These are phyloP conservation scores for Xylaria bambusicola DNA, from an alignment of 495 filamentous ascomycete genomes.

Conservation along the genomic window DNA sequence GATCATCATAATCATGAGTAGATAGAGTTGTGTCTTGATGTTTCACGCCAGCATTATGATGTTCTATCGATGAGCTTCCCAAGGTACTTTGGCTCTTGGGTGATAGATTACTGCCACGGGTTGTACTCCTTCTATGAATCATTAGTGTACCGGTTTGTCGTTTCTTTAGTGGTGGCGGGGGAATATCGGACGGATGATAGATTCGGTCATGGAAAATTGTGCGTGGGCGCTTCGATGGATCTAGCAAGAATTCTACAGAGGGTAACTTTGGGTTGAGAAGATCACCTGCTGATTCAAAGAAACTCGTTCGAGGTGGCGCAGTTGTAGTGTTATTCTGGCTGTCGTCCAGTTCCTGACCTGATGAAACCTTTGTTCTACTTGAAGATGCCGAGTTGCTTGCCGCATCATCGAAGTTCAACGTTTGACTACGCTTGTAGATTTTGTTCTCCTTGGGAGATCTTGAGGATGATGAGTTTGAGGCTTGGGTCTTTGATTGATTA, in stretches of 20 bases:
- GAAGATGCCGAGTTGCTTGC: constrained; percentile 36
- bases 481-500: constrained; percentile 37
- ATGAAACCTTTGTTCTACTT: constrained; percentile 41
- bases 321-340: constrained; percentile 44
- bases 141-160: constrained; percentile 42
- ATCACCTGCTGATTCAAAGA: constrained; percentile 93
- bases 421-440: constrained; percentile 80
- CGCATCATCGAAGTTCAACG: constrained; percentile 50
- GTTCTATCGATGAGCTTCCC: neutral
- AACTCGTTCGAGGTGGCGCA: constrained; percentile 85
- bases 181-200: constrained; percentile 92
- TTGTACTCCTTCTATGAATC: constrained; percentile 33
- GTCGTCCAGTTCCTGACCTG: constrained; percentile 46
- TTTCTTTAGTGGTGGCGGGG: constrained; percentile 70
- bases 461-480: constrained; percentile 27
- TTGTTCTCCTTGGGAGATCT: constrained; percentile 56
- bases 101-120: constrained; percentile 13
- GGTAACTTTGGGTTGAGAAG: constrained; percentile 89
- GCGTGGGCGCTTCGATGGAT: constrained; percentile 78
- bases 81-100: constrained; percentile 37
- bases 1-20: constrained; percentile 43
- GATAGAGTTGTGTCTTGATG: constrained; percentile 36
- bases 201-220: constrained; percentile 98
- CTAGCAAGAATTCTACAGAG: constrained; percentile 72
- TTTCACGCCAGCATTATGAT: constrained; percentile 14